Percentiles rank a stretch among this genome's conserved stretches.
These are phyloP conservation scores for Acanthamoeba healyi DNA, from an alignment of 208 protist species.

Conservation along the genomic window DNA sequence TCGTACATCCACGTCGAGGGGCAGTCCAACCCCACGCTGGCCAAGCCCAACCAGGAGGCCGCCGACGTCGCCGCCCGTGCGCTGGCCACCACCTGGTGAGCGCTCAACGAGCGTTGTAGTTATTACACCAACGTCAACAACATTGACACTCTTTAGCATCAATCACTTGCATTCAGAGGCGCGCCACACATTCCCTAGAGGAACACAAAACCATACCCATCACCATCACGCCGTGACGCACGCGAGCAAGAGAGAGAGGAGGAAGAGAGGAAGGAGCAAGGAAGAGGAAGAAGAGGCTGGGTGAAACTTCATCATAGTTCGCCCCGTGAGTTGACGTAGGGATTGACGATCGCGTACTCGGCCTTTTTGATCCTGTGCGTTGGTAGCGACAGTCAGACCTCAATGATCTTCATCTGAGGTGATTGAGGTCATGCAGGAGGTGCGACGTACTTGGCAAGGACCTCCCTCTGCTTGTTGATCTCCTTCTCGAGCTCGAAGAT, in stretches of 20 bases:
- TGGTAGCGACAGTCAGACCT: not conserved
- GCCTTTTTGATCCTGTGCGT: not conserved
- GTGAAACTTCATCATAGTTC: not conserved
- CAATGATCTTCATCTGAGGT: too few species aligned
- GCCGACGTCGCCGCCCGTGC: not conserved
- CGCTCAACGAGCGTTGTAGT: too few species aligned
- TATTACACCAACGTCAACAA: too few species aligned
- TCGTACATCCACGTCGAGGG: not conserved
- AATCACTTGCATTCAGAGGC: too few species aligned
- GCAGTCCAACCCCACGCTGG: not conserved
- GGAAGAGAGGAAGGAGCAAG: not conserved
- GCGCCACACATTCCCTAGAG: too few species aligned
- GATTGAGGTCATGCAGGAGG: too few species aligned
- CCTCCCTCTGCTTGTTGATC: conserved; percentile 44
- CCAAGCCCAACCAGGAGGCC: not conserved
- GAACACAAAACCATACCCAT: not conserved
- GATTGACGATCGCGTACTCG: conserved; percentile 24
- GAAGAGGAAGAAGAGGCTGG: not conserved
- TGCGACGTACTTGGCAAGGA: not conserved
- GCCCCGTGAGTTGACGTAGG: not conserved
- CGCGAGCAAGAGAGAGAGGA: not conserved
- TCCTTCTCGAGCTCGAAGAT: conserved; percentile 69
- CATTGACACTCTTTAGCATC: too few species aligned
- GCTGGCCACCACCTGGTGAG: not conserved
- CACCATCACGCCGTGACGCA: not conserved